Evolutionary conservation across 306 rosid species (phyloP), one percentile per base, ranked within the genome.

Genomic region (Rosa rugosa): DNA sequence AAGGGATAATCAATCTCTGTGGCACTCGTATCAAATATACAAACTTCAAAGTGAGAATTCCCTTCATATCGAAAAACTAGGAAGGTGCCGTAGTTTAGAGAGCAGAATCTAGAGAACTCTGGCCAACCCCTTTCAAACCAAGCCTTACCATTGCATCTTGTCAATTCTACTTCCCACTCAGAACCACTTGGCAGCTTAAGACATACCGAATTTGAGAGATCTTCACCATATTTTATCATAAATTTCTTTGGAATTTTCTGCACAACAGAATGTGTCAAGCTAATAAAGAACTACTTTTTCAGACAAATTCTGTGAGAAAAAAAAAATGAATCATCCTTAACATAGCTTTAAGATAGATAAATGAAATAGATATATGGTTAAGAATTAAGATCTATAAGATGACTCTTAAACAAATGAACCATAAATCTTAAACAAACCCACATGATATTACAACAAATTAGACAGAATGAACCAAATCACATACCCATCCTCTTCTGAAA

Each of bases 51-150:
- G 14, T 18, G 44, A 4, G 75, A 77, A 7, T 44, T 45, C 8
- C 53, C 20, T 23, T 77, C 45, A 12, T 82, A 82, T 53, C 25
- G 36, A 18, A 82, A 77, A 2, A 77, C 53, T 3, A 82, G 50
- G 46, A 77, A 42, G 12, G 66, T 5, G 0, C 47, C 76, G 9
- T 11, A 11, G 17, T 41, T 23, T 14, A 76, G 13, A 14, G 57
- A n/a, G 31, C 59, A 71, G 31, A 60, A 72, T 62, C 51, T 40
- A 0, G 75, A 65, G 66, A 81, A 76, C 40, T 25, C 76, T 40
- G 49, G 65, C 84, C 74, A 81, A 0, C 84, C 84, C 31, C 51
- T 2, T 6, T 40, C 18, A 36, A 81, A 66, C 80, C 77, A 75
- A 44, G 76, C 57, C 5, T 18, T 14, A 4, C 50, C 41, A 45